Evolutionary conservation across 2,329 filamentous ascomycete species (phyloP).

Genomic region (Helotiales sp.): DNA sequence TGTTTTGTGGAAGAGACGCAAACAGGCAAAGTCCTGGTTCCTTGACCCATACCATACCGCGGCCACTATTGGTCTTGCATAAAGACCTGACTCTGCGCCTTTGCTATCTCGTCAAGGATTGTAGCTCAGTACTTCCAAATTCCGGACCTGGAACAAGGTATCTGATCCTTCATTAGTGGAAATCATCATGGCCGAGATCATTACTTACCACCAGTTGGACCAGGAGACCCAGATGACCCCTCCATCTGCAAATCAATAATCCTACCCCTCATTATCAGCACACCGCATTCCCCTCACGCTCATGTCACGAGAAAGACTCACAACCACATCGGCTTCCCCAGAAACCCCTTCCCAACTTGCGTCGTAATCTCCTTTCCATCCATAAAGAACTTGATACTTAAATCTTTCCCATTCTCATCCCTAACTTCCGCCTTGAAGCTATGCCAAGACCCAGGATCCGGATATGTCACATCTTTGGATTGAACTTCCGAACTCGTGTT

Average conservation of each 20-base stretch:
- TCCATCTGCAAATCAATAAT: constrained; percentile 25
- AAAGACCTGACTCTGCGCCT: too few species aligned
- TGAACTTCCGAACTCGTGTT: constrained; percentile 48
- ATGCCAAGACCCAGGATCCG: constrained; percentile 46
- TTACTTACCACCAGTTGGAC: constrained; percentile 14
- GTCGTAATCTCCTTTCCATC: constrained; percentile 49
- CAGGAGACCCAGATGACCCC: constrained; percentile 20
- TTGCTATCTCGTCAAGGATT: constrained; percentile 10
- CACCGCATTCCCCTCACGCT: background rate
- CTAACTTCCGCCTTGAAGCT: constrained; percentile 50
- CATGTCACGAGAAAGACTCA: constrained; percentile 3
- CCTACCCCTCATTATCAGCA: background rate
- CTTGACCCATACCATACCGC: too few species aligned
- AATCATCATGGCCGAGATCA: too few species aligned
- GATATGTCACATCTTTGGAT: constrained; percentile 49
- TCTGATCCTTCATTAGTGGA: constrained; percentile 1
- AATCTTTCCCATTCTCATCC: constrained; percentile 50
- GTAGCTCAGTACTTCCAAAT: constrained; percentile 14
- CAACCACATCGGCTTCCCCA: constrained; percentile 42
- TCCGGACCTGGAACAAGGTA: constrained; percentile 10
- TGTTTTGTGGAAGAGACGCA: too few species aligned
- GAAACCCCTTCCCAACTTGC: constrained; percentile 50
- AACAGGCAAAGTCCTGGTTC: too few species aligned
- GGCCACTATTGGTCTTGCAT: too few species aligned
- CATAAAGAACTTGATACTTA: constrained; percentile 54